phyloP scores from a whole-genome alignment of 2,329 filamentous ascomycete genomes.

The Penicillium sp. region DNA sequence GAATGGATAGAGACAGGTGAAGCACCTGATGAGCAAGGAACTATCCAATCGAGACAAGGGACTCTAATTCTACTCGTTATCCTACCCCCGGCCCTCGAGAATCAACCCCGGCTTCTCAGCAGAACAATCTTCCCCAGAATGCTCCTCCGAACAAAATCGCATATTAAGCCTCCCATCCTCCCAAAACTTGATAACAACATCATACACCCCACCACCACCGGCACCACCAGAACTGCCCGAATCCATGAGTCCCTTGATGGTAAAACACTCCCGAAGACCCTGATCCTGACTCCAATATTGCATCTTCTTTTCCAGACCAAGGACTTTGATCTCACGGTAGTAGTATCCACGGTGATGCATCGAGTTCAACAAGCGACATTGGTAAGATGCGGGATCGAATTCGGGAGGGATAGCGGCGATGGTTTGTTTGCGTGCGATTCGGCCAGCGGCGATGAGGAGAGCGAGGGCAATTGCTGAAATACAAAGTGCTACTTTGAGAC shows the following conservation, averaged over 20 bases:
- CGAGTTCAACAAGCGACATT: neutral
- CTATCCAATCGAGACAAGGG: too few relatives aligned
- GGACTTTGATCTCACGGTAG: neutral
- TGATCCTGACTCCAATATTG: neutral
- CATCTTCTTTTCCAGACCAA: neutral
- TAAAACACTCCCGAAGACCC: neutral
- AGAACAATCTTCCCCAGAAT: neutral
- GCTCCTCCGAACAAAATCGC: neutral
- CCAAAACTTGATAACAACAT: neutral
- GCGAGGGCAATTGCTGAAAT: neutral
- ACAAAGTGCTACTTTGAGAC: neutral
- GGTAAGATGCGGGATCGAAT: neutral
- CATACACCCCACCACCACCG: neutral
- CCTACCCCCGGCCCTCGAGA: neutral
- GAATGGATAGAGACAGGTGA: neutral
- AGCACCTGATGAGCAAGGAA: too few relatives aligned
- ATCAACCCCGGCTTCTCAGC: neutral
- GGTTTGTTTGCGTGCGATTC: neutral
- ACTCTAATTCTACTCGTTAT: neutral
- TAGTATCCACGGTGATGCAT: neutral
- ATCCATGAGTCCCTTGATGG: neutral
- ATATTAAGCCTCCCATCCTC: neutral
- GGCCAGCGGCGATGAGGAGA: neutral
- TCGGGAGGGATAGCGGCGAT: neutral
- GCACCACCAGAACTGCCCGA: neutral